These are phyloP conservation scores for Cinnamomum chago DNA, from an alignment of 164 flowering plant species.

Conservation along the genomic window DNA sequence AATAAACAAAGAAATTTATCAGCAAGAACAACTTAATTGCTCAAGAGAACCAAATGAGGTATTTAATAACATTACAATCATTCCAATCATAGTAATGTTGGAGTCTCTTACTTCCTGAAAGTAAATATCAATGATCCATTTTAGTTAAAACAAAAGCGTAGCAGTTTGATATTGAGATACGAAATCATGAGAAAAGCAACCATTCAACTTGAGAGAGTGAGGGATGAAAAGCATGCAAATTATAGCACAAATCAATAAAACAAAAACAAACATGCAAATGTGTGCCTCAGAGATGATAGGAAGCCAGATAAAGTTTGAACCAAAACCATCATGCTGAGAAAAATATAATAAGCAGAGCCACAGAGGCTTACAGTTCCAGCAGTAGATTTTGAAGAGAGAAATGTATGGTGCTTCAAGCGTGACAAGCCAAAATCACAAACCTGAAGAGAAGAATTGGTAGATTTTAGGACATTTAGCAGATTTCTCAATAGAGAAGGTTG, in stretches of 20 bases:
- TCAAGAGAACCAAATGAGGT: too few species aligned
- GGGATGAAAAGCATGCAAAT: too few species aligned
- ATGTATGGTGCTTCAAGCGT: constrained; percentile 89
- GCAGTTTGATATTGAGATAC: too few species aligned
- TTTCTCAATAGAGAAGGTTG: background rate
- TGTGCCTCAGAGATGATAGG: background rate
- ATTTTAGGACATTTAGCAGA: background rate
- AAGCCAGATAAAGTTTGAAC: background rate
- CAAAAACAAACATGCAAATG: background rate
- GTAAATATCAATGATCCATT: too few species aligned
- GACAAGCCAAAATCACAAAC: constrained; percentile 98
- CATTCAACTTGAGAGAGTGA: too few species aligned
- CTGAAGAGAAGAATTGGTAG: constrained; percentile 25
- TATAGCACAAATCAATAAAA: background rate
- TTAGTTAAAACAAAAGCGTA: too few species aligned
- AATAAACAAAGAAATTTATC: too few species aligned
- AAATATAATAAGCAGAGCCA: background rate
- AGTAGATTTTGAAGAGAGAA: constrained; percentile 86
- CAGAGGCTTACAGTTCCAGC: constrained; percentile 81
- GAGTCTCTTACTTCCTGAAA: too few species aligned
- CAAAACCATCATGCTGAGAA: background rate
- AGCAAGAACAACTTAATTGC: too few species aligned
- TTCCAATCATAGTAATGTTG: too few species aligned
- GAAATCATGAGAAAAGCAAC: too few species aligned
- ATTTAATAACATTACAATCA: too few species aligned